Base-by-base conservation (phyloP, 345 rosid species). In the Xanthoceras sorbifolium region DNA sequence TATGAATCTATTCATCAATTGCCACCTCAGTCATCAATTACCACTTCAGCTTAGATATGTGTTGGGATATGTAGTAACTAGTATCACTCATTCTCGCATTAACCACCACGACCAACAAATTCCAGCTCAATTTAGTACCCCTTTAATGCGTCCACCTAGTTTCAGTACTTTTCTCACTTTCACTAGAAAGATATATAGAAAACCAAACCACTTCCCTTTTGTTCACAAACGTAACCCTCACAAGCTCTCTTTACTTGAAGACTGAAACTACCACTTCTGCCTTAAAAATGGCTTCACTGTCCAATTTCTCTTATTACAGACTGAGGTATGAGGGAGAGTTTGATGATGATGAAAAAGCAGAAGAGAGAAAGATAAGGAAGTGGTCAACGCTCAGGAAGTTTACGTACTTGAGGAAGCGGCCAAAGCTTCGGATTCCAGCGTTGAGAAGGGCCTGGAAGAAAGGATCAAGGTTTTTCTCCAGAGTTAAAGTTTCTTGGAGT, bases 361-460 rank as follows among this genome's bases (percentile, higher is more conserved):
- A 76, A 68, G 81, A 28, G 57, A 34, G 32, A 72, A 82, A 71
- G 65, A 15, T 65, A 17, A 59, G 48, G 64, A 64, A 64, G 22
- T 55, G 34, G 77, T 7, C 65, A 3, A 46, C 75, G 72, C n/a
- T 75, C 11, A 55, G 64, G 31, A 69, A 70, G 74, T 48, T 72
- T 17, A 44, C 15, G n/a, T n/a, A n/a, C 5, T 11, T 78, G 11
- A 60, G 82, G 62, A 82, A 60, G 81, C 57, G 72, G 32, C 32
- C 22, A 42, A 82, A 76, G 55, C 18, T 82, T 67, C 62, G 73
- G 46, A 65, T 80, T 31, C 80, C 75, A 3, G 75, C 72, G 9
- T 34, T 80, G 75, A 78, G 69, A 66, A 76, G 79, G 77, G 77
- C 77, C 63, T 59, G 44, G 75, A 80, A 81, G 18, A 82, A 38